Base-by-base conservation (phyloP, 2,329 filamentous ascomycete species). In the Neocucurbitaria cava region DNA sequence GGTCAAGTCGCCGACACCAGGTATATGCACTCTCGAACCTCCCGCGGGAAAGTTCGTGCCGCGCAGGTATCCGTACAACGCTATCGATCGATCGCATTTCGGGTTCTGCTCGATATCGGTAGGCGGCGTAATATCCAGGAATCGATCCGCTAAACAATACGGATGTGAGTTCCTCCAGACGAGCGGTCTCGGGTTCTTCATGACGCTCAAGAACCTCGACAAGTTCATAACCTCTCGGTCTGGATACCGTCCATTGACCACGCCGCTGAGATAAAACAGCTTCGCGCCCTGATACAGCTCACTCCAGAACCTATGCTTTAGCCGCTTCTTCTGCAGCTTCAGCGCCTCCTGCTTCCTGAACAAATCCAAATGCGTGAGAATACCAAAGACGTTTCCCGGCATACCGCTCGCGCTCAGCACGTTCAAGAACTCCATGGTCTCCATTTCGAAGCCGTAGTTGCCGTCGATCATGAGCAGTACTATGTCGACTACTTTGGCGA, bases 371-470 rank as follows among this genome's bases (percentile, higher is more conserved):
- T 99, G 96, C 15, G 95, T 98, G 40, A 99, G 84, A 52, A 99
- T 93, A 47, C 95, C 95, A 73, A 99, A 98, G 33, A 99, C 93
- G 68, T 99, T 99, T 62, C 95, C 94, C 0, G 96, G 95, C 94
- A 99, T 98, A 76, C 95, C 95, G 26, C 91, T 96, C 2, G 92
- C 87, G n/a, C 91, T 89, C 46, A 99, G 82, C 17, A 97, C 88
- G 67, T 97, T 98, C 71, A 99, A 81, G 58, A 99, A 99, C 78
- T 99, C 95, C 95, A 99, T 99, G 0, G 95, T 99, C 83, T 99
- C 95, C 95, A 99, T 99, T 79, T 99, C 95, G 72, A 99, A 99
- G 13, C 95, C 96, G 70, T 90, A 99, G 78, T 98, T 98, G 51
- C 95, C 96, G 73, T 99, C 95, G 66, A 99, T 99, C 91, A 99